phyloP scores from a whole-genome alignment of 768 basidiomycete species.

The Pleurotus tuber-regium region DNA sequence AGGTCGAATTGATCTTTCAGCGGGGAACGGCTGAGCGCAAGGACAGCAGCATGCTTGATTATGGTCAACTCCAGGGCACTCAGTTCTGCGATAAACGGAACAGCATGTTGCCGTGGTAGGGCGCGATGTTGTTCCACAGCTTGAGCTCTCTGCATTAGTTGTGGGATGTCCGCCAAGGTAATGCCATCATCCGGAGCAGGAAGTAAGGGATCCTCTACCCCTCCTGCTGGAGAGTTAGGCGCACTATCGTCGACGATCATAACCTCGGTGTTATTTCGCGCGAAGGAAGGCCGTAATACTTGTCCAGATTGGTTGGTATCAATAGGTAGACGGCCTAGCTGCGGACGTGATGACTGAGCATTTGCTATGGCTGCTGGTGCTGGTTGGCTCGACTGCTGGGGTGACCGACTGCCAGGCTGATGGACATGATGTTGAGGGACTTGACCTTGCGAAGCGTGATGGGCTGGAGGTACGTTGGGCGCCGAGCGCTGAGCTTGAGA shows the following conservation, averaged over 20 bases:
- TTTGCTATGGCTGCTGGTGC: slow-evolving; percentile 24
- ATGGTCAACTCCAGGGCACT: slow-evolving; percentile 84
- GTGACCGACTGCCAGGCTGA: slow-evolving; percentile 25
- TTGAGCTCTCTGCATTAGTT: slow-evolving; percentile 89
- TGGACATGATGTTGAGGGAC: slow-evolving; percentile 33
- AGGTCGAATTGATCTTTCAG: slow-evolving; percentile 82
- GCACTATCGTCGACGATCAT: slow-evolving; percentile 84
- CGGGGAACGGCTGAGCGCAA: slow-evolving; percentile 74
- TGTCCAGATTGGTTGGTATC: slow-evolving; percentile 40
- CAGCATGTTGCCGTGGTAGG: slow-evolving; percentile 70
- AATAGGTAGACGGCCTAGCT: slow-evolving; percentile 38
- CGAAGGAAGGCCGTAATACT: slow-evolving; percentile 64
- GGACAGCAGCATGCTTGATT: slow-evolving; percentile 87
- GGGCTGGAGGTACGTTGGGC: slow-evolving; percentile 24
- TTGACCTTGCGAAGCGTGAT: slow-evolving; percentile 26
- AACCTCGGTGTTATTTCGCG: slow-evolving; percentile 81
- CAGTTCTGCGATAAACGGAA: slow-evolving; percentile 82
- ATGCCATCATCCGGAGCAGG: slow-evolving; percentile 68
- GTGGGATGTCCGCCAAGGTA: slow-evolving; percentile 92
- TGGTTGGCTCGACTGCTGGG: slow-evolving; percentile 27
- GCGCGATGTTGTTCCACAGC: slow-evolving; percentile 87
- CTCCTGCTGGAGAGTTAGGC: slow-evolving; percentile 67
- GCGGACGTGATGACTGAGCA: slow-evolving; percentile 30
- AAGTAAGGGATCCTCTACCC: slow-evolving; percentile 34
- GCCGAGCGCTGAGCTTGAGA: slow-evolving; percentile 32